Percentiles rank a stretch among this genome's conserved stretches.
phyloP scores from a whole-genome alignment of 129 eudicot genomes.

The Artemisia tridentata region DNA sequence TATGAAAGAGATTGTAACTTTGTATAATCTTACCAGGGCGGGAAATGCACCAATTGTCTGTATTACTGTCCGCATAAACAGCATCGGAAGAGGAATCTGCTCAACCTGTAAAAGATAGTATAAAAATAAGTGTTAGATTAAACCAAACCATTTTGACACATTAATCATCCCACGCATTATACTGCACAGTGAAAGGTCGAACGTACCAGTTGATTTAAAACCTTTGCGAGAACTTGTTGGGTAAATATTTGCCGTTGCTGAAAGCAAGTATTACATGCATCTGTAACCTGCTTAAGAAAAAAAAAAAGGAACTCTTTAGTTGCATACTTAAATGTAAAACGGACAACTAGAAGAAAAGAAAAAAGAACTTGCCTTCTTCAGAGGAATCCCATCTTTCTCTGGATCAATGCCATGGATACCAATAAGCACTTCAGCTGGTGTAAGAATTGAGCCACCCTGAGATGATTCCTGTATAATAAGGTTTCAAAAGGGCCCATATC shows the following conservation, averaged over 20 bases:
- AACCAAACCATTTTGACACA: not conserved
- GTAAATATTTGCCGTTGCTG: slow-evolving; percentile 82
- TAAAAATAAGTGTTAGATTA: not conserved
- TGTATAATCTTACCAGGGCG: slow-evolving; percentile 55
- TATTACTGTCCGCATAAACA: slow-evolving; percentile 94
- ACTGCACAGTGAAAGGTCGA: slow-evolving; percentile 5
- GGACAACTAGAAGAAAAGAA: not conserved
- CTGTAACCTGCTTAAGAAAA: slow-evolving; percentile 71
- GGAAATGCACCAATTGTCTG: slow-evolving; percentile 97
- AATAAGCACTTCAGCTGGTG: slow-evolving; percentile 90
- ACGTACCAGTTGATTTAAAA: slow-evolving; percentile 87
- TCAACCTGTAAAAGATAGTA: slow-evolving; percentile 67
- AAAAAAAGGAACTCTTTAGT: slow-evolving; percentile 9
- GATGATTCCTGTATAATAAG: slow-evolving; percentile 56
- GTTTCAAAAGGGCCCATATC: not conserved
- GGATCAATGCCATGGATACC: slow-evolving; percentile 96
- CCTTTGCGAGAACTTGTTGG: slow-evolving; percentile 98
- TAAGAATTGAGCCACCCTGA: slow-evolving; percentile 64
- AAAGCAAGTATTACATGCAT: slow-evolving; percentile 96
- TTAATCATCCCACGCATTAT: not conserved
- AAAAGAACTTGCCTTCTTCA: slow-evolving; percentile 62
- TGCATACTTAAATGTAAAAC: slow-evolving; percentile 14
- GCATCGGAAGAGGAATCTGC: slow-evolving; percentile 94
- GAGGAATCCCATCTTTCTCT: slow-evolving; percentile 84
- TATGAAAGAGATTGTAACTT: not conserved